Percentiles rank a stretch among this genome's conserved stretches.
phyloP scores from a whole-genome alignment of 2,329 filamentous ascomycete genomes.

The Seiridium unicorne region DNA sequence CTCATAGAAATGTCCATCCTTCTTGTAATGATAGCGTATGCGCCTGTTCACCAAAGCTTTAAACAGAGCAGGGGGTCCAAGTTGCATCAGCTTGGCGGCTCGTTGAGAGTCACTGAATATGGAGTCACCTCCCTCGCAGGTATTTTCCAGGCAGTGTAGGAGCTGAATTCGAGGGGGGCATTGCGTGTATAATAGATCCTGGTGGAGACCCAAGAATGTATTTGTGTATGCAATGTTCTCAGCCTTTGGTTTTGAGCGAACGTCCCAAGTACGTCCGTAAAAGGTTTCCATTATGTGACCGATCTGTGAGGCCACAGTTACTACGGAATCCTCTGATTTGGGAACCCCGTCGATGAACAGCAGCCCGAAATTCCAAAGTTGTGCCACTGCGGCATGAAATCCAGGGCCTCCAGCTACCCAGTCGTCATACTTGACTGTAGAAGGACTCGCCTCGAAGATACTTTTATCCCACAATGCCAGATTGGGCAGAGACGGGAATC shows the following conservation, averaged over 20 bases:
- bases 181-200: slow-evolving; percentile 86
- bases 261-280: slow-evolving; percentile 90
- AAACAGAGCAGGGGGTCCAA: slow-evolving; percentile 13
- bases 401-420: slow-evolving; percentile 63
- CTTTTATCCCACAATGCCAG: slow-evolving; percentile 40
- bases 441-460: slow-evolving; percentile 38
- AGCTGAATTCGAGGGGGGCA: slow-evolving; percentile 81
- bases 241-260: slow-evolving; percentile 75
- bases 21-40: slow-evolving; percentile 60
- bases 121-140: slow-evolving; percentile 76
- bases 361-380: slow-evolving; percentile 67
- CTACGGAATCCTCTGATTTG: slow-evolving; percentile 62
- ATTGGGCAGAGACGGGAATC: not conserved
- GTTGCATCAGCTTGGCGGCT: slow-evolving; percentile 47
- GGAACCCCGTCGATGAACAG: slow-evolving; percentile 78
- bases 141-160: slow-evolving; percentile 84
- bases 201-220: slow-evolving; percentile 80
- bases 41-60: slow-evolving; percentile 36
- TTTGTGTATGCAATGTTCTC: slow-evolving; percentile 93
- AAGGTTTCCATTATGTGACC: slow-evolving; percentile 83
- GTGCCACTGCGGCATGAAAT: slow-evolving; percentile 60
- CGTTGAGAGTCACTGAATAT: slow-evolving; percentile 77
- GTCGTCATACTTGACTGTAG: slow-evolving; percentile 64
- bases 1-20: slow-evolving; percentile 63
- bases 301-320: slow-evolving; percentile 67